Percentiles rank a stretch among this genome's conserved stretches.
These are phyloP conservation scores for Austroboletus eburneus DNA, from an alignment of 768 basidiomycete species.

Conservation along the genomic window DNA sequence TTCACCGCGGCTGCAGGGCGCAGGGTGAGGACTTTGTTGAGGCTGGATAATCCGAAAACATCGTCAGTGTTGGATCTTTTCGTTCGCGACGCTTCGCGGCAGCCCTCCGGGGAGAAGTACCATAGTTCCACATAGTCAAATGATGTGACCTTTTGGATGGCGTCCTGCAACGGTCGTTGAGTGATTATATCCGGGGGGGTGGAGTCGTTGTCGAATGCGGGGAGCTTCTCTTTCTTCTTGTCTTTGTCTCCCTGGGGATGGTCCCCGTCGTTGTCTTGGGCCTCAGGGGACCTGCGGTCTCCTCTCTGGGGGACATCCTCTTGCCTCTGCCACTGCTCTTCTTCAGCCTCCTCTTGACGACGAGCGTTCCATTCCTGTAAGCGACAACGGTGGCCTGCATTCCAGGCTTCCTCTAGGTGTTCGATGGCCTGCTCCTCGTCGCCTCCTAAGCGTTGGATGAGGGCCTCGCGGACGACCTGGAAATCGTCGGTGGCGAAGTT, in stretches of 20 bases:
- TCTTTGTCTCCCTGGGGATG: neutral
- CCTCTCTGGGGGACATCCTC: neutral
- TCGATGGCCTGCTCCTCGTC: too few species aligned
- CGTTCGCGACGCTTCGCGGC: neutral
- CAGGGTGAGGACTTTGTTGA: slow-evolving; percentile 7
- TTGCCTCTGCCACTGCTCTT: too few species aligned
- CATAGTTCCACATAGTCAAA: slow-evolving; percentile 5
- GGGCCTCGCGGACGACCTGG: too few species aligned
- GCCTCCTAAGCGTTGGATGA: too few species aligned
- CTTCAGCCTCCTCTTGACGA: too few species aligned
- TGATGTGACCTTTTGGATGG: slow-evolving; percentile 3
- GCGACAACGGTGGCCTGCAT: too few species aligned
- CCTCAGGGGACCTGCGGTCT: neutral
- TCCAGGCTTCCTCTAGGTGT: too few species aligned
- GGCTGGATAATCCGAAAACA: slow-evolving; percentile 7
- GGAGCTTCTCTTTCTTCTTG: neutral
- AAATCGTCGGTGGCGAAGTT: too few species aligned
- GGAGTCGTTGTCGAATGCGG: neutral
- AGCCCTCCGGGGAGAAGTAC: slow-evolving; percentile 10
- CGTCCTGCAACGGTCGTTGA: neutral
- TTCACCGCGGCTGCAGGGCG: slow-evolving; percentile 10
- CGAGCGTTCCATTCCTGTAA: too few species aligned
- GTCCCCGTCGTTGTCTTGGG: too few species aligned
- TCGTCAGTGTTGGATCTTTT: neutral
- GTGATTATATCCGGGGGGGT: neutral